Evolutionary conservation across 78 protist species (phyloP).

Genomic region (Dictyostelium purpureum): DNA sequence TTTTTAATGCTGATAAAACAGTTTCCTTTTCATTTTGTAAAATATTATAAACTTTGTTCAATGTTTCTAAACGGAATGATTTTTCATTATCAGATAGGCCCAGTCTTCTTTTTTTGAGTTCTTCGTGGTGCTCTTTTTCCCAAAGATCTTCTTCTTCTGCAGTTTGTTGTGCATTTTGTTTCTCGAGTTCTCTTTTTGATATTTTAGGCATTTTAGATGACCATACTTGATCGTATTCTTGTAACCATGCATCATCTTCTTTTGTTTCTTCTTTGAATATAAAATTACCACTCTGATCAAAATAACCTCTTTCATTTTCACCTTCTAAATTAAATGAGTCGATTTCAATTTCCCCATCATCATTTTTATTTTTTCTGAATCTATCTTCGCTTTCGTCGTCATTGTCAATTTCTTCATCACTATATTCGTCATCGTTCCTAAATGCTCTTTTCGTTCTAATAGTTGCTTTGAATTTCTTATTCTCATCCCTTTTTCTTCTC

Average conservation of each 20-base stretch:
- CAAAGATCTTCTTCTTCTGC: conserved; percentile 74
- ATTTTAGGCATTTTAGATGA: conserved; percentile 25
- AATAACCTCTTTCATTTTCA: conserved; percentile 8
- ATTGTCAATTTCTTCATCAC: not conserved
- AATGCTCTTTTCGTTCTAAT: not conserved
- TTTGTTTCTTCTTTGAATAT: not conserved
- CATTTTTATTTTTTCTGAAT: not conserved
- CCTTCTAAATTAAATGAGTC: conserved; percentile 39
- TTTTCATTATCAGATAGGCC: conserved; percentile 6
- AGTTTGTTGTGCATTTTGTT: not conserved
- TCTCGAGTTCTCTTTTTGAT: conserved; percentile 1
- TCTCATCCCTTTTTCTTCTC: not conserved
- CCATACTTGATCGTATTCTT: conserved; percentile 52
- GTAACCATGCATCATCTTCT: conserved; percentile 62
- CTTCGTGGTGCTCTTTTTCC: conserved; percentile 31
- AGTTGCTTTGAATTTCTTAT: not conserved
- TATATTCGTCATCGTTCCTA: not conserved
- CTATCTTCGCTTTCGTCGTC: not conserved
- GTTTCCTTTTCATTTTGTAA: conserved; percentile 19
- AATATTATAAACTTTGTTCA: not conserved
- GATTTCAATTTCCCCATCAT: not conserved
- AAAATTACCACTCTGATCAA: conserved; percentile 41
- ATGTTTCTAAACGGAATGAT: not conserved
- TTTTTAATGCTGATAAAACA: not conserved
- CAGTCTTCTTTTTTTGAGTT: not conserved